Base-by-base conservation (phyloP, 2,329 filamentous ascomycete species). In the Exutisphaerella laricina region DNA sequence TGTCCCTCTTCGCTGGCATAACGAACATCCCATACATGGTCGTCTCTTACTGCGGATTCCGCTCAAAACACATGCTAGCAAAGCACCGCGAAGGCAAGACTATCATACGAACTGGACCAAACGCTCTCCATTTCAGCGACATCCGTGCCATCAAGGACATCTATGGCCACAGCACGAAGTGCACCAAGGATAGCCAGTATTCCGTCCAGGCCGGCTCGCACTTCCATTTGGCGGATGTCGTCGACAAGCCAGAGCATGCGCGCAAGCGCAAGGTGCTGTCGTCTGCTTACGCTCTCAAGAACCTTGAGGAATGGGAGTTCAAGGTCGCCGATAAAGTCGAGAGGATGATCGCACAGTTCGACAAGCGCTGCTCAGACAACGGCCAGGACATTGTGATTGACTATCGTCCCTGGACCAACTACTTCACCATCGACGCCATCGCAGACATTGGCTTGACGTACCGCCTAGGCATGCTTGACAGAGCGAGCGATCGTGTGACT, bases 91-190 rank as follows among this genome's bases (percentile, higher is more conserved):
- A 66, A 64, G 32, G 48, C 22, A 50, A 69, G 10, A 66, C 68
- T 0, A 63, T 74, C 10, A 58, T 74, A 30, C 68, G 70, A 8
- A 71, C 63, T 4, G 70, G 70, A 1, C 71, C 70, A 3, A 73
- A 71, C 35, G 59, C 60, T 1, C 55, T 74, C 1, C 72, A 70
- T 0, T 73, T 65, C 49, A 60, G 61, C 4, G 62, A 65, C 40
- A 50, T 62, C 7, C 52, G 55, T n/a, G 70, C 70, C 16, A 60
- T 60, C 49, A 59, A 57, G 38, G 66, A 67, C 46, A 66, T 68
- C 25, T 69, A 67, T 32, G 64, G 64, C 23, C 64, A 68, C 36
- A 54, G 50, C 7, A 62, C 63, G 0, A 58, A 53, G 28, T 65
- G 61, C 23, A 54, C 46, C 28, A 69, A 68, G 28, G 66, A 66